A percentile compares a stretch with the other conserved stretches of the same genome.
Conservation (phyloP, 2,329 filamentous ascomycete genomes). For the Colletotrichum sidae region DNA sequence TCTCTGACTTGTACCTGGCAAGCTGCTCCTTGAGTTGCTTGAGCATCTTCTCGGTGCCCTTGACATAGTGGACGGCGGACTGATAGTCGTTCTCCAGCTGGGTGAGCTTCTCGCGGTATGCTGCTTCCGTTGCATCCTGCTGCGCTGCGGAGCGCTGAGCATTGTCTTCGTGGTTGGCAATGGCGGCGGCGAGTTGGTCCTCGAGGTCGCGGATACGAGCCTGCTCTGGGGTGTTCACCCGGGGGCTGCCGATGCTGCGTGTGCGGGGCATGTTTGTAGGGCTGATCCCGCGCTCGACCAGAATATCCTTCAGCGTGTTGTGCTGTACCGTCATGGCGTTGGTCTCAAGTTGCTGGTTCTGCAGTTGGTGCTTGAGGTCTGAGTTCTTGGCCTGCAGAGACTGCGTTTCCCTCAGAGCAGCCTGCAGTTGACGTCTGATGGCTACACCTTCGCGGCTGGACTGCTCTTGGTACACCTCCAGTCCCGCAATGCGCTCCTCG, state of each 20-base stretch:
- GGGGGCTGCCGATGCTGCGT: conserved; percentile 78
- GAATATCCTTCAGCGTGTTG: conserved; percentile 90
- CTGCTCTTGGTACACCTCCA: conserved; percentile 98
- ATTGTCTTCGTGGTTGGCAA: conserved; percentile 87
- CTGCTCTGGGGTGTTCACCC: conserved; percentile 83
- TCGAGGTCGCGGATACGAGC: conserved; percentile 86
- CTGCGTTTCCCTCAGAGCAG: conserved; percentile 85
- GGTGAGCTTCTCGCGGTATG: conserved; percentile 91
- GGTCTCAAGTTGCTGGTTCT: conserved; percentile 90
- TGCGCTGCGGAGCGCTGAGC: conserved; percentile 82
- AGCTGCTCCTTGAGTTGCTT: conserved; percentile 98
- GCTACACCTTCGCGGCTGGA: conserved; percentile 91
- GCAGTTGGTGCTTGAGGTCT: conserved; percentile 84
- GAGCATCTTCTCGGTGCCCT: conserved; percentile 98
- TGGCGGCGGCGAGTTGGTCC: conserved; percentile 81
- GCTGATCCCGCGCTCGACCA: conserved; percentile 89
- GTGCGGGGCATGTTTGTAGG: conserved; percentile 78
- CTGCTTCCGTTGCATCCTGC: conserved; percentile 86
- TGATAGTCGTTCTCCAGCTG: conserved; percentile 98
- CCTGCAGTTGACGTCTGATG: conserved; percentile 90
- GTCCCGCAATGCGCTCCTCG: conserved; percentile 94
- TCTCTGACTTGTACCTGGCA: conserved; percentile 90
- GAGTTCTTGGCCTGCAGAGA: conserved; percentile 82
- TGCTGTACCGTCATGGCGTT: conserved; percentile 94
- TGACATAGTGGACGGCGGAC: conserved; percentile 97